Conservation (phyloP, 176 grass and related monocot genomes). For the Metroxylon sagu region DNA sequence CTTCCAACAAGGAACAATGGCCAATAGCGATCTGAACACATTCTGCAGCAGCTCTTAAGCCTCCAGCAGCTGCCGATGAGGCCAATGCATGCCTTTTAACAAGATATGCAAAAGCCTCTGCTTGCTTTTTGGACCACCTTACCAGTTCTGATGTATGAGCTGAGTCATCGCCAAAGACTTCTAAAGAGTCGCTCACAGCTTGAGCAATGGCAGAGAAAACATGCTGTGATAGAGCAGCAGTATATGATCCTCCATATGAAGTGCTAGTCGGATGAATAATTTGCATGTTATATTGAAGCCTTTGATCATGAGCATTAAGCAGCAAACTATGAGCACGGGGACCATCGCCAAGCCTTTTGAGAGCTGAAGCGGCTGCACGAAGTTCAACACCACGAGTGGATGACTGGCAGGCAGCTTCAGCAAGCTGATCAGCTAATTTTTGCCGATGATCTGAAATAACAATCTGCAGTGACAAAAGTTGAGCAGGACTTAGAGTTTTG, state of each 20-base stretch:
- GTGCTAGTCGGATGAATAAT: constrained; percentile 86
- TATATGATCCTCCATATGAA: constrained; percentile 89
- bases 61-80: constrained; percentile 93
- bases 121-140: constrained; percentile 72
- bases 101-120: constrained; percentile 56
- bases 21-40: constrained; percentile 92
- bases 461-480: constrained; percentile 37
- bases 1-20: constrained; percentile 87
- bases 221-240: constrained; percentile 82
- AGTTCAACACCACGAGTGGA: constrained; percentile 90
- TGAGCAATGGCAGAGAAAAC: constrained; percentile 89
- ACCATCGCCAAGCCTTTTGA: constrained; percentile 93
- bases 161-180: constrained; percentile 88
- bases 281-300: constrained; percentile 93
- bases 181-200: constrained; percentile 80
- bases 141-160: constrained; percentile 79
- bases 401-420: constrained; percentile 85
- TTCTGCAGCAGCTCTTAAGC: constrained; percentile 83
- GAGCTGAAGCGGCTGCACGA: constrained; percentile 85
- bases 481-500: constrained; percentile 35
- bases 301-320: constrained; percentile 78
- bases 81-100: constrained; percentile 85
- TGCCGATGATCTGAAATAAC: constrained; percentile 71
- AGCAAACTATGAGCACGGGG: constrained; percentile 83
- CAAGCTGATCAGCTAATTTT: constrained; percentile 78